A percentile compares a stretch with the other conserved stretches of the same genome.
phyloP scores from a whole-genome alignment of 2,329 filamentous ascomycete species.

The Didymosphaeria variabile region DNA sequence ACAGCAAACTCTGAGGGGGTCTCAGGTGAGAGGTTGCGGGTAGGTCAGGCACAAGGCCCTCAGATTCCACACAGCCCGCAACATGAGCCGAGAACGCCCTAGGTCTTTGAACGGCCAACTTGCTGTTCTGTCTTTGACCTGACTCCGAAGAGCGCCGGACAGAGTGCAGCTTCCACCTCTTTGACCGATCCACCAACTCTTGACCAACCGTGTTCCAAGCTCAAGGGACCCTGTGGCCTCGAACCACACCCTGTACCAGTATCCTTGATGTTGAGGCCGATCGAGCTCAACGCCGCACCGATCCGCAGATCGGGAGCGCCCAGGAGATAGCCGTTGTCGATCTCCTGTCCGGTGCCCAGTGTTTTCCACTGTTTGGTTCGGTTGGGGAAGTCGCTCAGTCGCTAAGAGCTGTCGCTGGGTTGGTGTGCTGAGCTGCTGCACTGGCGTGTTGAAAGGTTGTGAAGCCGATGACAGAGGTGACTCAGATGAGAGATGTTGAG shows the following conservation, averaged over 20 bases:
- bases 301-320: conserved; percentile 20
- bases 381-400: background rate
- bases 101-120: background rate
- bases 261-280: conserved; percentile 15
- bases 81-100: background rate
- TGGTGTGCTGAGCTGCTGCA: background rate
- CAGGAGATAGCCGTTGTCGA: conserved; percentile 15
- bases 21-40: conserved; percentile 5
- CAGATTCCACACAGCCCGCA: conserved; percentile 16
- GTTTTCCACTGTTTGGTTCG: conserved; percentile 16
- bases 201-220: conserved; percentile 2
- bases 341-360: conserved; percentile 22
- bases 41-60: conserved; percentile 17
- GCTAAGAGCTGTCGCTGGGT: background rate
- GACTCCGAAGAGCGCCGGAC: conserved; percentile 8
- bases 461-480: background rate
- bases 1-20: background rate
- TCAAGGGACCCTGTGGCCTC: conserved; percentile 21
- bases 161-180: conserved; percentile 14
- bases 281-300: conserved; percentile 18
- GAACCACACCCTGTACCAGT: conserved; percentile 22
- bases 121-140: conserved; percentile 15
- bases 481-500: background rate
- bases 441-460: background rate
- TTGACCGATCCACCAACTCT: background rate